Conservation (phyloP, 163 green algal genomes). For the Scenedesmus sp. region DNA sequence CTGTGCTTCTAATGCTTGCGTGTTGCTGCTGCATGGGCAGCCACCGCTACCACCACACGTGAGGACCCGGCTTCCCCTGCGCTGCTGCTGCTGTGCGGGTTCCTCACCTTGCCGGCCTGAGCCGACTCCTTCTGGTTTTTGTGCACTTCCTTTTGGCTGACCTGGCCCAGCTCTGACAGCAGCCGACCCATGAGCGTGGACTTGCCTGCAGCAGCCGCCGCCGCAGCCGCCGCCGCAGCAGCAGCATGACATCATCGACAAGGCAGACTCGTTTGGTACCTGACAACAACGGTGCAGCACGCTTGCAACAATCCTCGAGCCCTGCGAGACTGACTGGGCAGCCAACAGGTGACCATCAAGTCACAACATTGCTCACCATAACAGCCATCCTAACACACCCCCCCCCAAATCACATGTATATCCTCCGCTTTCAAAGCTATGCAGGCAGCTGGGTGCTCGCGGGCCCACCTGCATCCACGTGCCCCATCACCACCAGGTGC, state of each 20-base stretch:
- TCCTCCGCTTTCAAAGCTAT: not conserved
- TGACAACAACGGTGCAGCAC: too few species aligned
- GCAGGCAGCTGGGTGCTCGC: not conserved
- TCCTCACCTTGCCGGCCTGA: constrained; percentile 78
- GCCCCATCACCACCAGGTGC: constrained; percentile 93
- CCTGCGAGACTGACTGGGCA: too few species aligned
- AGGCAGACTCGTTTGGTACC: too few species aligned
- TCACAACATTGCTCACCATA: too few species aligned
- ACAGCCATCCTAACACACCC: too few species aligned
- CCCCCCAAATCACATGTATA: not conserved
- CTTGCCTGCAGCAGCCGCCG: constrained; percentile 84
- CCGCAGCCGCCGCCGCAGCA: not conserved
- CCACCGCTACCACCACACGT: not conserved
- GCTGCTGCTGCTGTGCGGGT: not conserved
- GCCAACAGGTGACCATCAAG: too few species aligned
- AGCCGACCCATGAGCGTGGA: constrained; percentile 95
- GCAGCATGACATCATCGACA: too few species aligned
- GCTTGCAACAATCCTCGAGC: too few species aligned
- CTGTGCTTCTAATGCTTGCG: not conserved
- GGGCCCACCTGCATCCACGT: constrained; percentile 85
- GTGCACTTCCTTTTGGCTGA: constrained; percentile 77
- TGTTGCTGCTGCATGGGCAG: not conserved
- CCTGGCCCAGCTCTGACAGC: constrained; percentile 84
- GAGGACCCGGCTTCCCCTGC: not conserved
- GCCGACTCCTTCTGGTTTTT: constrained; percentile 85